Evolutionary conservation across 768 basidiomycete genomes (phyloP).

Genomic region (Scleroderma bovista): DNA sequence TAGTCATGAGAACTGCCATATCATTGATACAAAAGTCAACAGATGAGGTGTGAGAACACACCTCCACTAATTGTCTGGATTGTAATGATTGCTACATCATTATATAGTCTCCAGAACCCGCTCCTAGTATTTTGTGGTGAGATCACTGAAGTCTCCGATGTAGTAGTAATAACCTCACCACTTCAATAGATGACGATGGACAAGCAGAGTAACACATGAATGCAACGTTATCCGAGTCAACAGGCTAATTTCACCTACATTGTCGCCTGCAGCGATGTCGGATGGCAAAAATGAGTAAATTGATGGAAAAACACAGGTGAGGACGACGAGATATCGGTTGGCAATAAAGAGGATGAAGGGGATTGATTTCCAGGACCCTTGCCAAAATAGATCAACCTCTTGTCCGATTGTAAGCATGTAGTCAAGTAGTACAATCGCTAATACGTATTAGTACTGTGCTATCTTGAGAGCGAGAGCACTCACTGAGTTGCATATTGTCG

Average conservation of each 20-base stretch:
- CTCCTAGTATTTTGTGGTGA: too few species aligned
- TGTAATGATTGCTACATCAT: background rate
- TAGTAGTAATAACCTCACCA: too few species aligned
- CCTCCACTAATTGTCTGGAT: slow-evolving; percentile 9
- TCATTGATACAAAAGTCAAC: background rate
- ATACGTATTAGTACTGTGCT: too few species aligned
- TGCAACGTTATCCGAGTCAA: too few species aligned
- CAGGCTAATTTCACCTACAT: too few species aligned
- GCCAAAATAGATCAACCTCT: slow-evolving; percentile 45
- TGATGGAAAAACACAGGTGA: slow-evolving; percentile 32
- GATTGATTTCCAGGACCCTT: slow-evolving; percentile 23
- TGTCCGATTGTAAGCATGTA: slow-evolving; percentile 38
- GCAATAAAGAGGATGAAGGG: slow-evolving; percentile 34
- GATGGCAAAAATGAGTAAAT: slow-evolving; percentile 27
- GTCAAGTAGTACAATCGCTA: slow-evolving; percentile 38
- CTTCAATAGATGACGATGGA: too few species aligned
- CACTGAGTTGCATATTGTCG: too few species aligned
- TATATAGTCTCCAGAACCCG: too few species aligned
- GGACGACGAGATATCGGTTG: slow-evolving; percentile 36
- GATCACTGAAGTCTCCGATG: too few species aligned
- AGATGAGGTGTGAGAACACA: background rate
- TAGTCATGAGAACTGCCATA: slow-evolving; percentile 11
- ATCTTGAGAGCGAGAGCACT: too few species aligned
- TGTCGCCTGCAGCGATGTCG: background rate
- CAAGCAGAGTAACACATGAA: too few species aligned